phyloP scores from a whole-genome alignment of 305 asterid species.

The Fraxinus paxiana region DNA sequence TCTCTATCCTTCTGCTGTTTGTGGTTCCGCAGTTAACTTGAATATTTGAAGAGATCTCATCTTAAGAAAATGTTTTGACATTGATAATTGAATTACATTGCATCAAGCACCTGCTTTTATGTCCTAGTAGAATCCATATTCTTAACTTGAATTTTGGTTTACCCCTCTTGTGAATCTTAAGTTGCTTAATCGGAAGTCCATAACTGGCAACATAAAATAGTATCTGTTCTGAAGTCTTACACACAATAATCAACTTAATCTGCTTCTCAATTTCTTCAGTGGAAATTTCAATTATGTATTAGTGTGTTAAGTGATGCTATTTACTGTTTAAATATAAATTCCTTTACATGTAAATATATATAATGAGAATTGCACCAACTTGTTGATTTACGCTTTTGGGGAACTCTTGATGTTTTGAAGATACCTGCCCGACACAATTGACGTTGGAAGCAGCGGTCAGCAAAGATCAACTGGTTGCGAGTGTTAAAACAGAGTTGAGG shows the following conservation, averaged over 20 bases:
- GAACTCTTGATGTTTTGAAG: constrained; percentile 31
- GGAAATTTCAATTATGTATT: not conserved
- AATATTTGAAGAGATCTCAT: not conserved
- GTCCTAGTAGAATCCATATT: not conserved
- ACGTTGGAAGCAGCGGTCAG: constrained; percentile 66
- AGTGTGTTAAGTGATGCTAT: not conserved
- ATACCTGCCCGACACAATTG: constrained; percentile 92
- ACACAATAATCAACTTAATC: not conserved
- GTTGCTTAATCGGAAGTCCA: not conserved
- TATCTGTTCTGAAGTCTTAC: not conserved
- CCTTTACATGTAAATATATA: not conserved
- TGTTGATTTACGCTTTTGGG: not conserved
- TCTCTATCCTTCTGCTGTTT: not conserved
- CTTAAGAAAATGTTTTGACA: not conserved
- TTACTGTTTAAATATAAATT: not conserved
- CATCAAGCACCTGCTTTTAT: not conserved
- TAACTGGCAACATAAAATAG: not conserved
- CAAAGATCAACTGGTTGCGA: constrained; percentile 74
- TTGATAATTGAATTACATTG: not conserved
- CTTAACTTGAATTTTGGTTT: not conserved
- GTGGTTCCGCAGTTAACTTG: not conserved
- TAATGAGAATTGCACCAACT: not conserved
- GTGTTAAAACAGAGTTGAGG: constrained; percentile 38
- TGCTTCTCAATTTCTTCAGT: not conserved
- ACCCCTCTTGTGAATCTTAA: not conserved